Evolutionary conservation across 140 eudicot species (phyloP), one percentile per base, ranked within the genome.

Genomic region (Flaveria floridana): DNA sequence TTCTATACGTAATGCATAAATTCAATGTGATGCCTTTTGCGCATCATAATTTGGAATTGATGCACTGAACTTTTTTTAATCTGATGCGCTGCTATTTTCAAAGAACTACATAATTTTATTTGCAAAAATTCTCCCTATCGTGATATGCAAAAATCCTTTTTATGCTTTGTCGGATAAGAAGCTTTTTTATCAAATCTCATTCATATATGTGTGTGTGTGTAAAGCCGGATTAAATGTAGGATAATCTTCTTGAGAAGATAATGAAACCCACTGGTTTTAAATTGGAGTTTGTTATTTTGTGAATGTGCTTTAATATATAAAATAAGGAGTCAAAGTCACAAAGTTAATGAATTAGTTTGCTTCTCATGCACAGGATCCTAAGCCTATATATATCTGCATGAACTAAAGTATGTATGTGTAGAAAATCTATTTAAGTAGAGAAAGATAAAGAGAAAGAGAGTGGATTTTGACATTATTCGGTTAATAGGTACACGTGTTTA

Each of bases 341-440:
- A 62, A 26, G 44, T 26, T 26, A 19, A 20, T 6, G 20, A 25
- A 34, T 64, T 13, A 37, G 25, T 65, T 34, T 34, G 6, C 70
- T 65, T 63, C 21, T 65, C 70, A 34, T 37, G 70, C 19, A 65
- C 16, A 37, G 26, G 26, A 37, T 63, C 68, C 68, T 13, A 63
- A 26, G 20, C 68, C 6, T 13, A 30, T 9, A 55, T 55, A 19
- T 19, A 19, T 48, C n/a, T 44, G 50, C 18, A 12, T 25, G 67
- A 11, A 59, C 3, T 19, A 12, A 63, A 20, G 47, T 28, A 30
- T 14, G 20, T 34, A 34, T 34, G 41, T 34, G 41, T 34, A 34
- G 41, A 34, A 7, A 34, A 34, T 7, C 41, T 34, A 23, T 23
- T 23, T 23, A 23, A 23, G 25, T 23, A 34, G 37, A 30, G 37